Evolutionary conservation across 192 early-diverging fungal species (phyloP), one percentile per base, ranked within the genome.

Genomic region (Chytriomyces sp.): DNA sequence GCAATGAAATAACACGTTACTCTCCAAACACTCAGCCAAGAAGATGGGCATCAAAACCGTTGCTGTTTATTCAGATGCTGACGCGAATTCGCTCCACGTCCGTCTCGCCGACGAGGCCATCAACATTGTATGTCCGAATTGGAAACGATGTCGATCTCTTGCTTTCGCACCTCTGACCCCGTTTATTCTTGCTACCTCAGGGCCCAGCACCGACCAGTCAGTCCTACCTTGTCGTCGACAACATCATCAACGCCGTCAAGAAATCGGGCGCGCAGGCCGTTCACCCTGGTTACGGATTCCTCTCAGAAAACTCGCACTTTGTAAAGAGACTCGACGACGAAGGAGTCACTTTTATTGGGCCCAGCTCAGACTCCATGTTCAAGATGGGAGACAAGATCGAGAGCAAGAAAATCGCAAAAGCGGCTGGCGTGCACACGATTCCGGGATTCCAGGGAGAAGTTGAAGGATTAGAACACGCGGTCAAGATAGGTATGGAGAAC

Each of bases 381-480:
- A 92, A 93, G 35, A 87, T 99, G 77, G 98, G 98, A 75, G 98
- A 99, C 86, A 99, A 99, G 86, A 99, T 99, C 80, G 94, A 94
- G 35, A 94, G 93, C 44, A 98, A 97, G 24, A 96, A 97, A 71
- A 93, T 97, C 28, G 97, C 97, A 45, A 93, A 97, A 86, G 90
- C 91, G 59, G 96, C 96, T 45, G 85, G 94, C 48, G 95, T 99
- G 43, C 57, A 80, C 83, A 78, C 90, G 85, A 64, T 98, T 92
- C 94, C 94, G 6, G 96, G 96, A 1, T 98, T 85, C 83, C 84
- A 96, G 78, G 96, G 94, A 10, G 93, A 93, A 7, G 89, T 94
- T 18, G 78, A 84, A 26, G 85, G 91, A 62, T 83, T 88, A 3
- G 89, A 92, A 26, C 92, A 96, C 48, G 93, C 94, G 2, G 87